A percentile compares a stretch with the other conserved stretches of the same genome.
Evolutionary conservation across 225 moss, liverwort and hornwort species (phyloP).

Genomic region (Thuidium tamariscinum): DNA sequence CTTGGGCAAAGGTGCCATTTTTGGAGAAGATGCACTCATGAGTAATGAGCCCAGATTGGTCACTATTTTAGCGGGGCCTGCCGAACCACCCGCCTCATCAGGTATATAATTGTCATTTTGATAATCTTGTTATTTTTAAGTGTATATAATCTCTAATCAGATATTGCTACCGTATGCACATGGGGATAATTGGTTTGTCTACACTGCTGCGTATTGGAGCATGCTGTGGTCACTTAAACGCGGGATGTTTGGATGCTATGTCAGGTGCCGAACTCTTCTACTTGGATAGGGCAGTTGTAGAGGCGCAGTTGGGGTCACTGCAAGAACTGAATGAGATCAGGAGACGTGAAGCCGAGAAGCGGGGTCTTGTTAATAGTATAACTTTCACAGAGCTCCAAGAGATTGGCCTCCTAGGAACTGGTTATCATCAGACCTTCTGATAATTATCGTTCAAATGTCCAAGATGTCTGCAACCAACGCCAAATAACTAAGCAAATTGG

Average conservation of each 20-base stretch:
- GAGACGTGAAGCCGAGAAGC: constrained; percentile 50
- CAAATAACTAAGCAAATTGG: background rate
- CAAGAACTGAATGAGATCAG: constrained; percentile 57
- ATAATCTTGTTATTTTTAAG: background rate
- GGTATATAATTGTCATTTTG: background rate
- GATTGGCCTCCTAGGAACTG: constrained; percentile 84
- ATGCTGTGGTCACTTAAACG: background rate
- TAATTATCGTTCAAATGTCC: background rate
- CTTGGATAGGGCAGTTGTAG: constrained; percentile 85
- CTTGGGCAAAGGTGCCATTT: constrained; percentile 51
- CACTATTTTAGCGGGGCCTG: constrained; percentile 48
- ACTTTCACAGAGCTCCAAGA: constrained; percentile 73
- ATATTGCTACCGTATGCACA: background rate
- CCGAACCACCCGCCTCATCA: constrained; percentile 24
- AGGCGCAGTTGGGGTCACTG: constrained; percentile 69
- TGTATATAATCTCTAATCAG: too few species aligned
- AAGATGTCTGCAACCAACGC: background rate
- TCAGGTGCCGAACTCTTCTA: constrained; percentile 70
- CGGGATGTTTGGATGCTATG: background rate
- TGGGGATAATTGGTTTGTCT: background rate
- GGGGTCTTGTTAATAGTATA: constrained; percentile 73
- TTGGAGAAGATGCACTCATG: constrained; percentile 78
- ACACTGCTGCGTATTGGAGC: background rate
- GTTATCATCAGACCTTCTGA: constrained; percentile 11
- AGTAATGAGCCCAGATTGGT: constrained; percentile 34